Conservation (phyloP, 2,329 filamentous ascomycete species). For the Xylaria sp. region DNA sequence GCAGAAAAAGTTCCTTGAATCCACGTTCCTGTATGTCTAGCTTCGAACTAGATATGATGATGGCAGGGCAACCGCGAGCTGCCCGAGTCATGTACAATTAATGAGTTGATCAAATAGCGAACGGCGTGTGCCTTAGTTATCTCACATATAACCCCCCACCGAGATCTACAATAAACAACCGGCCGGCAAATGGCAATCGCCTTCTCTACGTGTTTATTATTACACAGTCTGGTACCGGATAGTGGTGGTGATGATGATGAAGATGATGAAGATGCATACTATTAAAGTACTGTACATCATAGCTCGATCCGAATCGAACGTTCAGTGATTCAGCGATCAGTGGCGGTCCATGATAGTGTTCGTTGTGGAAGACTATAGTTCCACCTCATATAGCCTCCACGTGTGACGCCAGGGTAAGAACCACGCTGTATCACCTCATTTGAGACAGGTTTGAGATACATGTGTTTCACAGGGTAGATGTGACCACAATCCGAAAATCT, state of each 20-base stretch:
- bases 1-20: neutral
- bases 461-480: constrained; percentile 29
- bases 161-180: constrained; percentile 1
- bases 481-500: constrained; percentile 1
- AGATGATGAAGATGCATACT: neutral
- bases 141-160: neutral
- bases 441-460: constrained; percentile 28
- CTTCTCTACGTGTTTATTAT: neutral
- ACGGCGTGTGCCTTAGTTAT: neutral
- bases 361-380: neutral
- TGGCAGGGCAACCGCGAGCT: neutral
- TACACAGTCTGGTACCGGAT: too few relatives aligned
- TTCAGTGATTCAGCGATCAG: neutral
- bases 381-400: neutral
- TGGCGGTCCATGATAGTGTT: constrained; percentile 9
- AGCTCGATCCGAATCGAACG: neutral
- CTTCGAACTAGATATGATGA: neutral
- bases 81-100: neutral
- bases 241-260: too few relatives aligned
- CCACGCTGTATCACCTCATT: constrained; percentile 5
- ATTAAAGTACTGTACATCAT: neutral
- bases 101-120: neutral
- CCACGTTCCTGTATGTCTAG: neutral
- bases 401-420: neutral
- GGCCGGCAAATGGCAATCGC: neutral